Base-by-base conservation (phyloP, 2,329 filamentous ascomycete species). In the Cytospora mali region DNA sequence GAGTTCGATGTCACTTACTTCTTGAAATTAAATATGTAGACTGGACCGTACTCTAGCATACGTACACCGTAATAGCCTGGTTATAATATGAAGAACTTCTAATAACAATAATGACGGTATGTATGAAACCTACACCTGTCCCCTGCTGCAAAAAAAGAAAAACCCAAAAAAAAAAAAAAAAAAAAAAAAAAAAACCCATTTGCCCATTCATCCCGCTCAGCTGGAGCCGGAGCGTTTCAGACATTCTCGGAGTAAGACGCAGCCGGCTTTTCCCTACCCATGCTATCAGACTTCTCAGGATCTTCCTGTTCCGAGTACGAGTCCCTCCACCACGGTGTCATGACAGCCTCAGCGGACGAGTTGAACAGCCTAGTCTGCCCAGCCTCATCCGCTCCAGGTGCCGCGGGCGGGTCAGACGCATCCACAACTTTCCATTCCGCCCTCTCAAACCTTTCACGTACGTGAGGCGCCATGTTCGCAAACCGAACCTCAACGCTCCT, bases 401-500 rank as follows among this genome's bases (percentile, higher is more conserved):
- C 52, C 33, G 18, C 39, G 9, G 46, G 50, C 27, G 42, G 55
- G 4, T 58, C 55, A n/a, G 13, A n/a, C 14, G 58, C 72, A 3
- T 69, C 66, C 6, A 71, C 67, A 59, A 76, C 68, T 31, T 67
- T 67, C 78, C 78, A 80, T 2, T 74, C 70, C 0, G 75, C 75
- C 11, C 78, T 69, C 10, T 69, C 69, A 16, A 79, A 79, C 0
- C 78, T 70, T 60, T 77, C 69, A 0, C 71, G 69, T 11, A 79
- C 77, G 16, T 79, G 75, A 0, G 75, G 72, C 0, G 75, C 75
- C 73, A 85, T 74, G 7, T 79, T 79, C 1, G 80, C 78, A 50
- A 86, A 81, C 0, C 82, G 70, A 3, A 85, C 67, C 58, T 81
- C 76, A 0, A 81, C 73, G 0, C 71, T 69, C 3, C 76, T 71